Percentiles rank a stretch among this genome's conserved stretches.
These are phyloP conservation scores for Quercus suber DNA, from an alignment of 306 rosid species.

Conservation along the genomic window DNA sequence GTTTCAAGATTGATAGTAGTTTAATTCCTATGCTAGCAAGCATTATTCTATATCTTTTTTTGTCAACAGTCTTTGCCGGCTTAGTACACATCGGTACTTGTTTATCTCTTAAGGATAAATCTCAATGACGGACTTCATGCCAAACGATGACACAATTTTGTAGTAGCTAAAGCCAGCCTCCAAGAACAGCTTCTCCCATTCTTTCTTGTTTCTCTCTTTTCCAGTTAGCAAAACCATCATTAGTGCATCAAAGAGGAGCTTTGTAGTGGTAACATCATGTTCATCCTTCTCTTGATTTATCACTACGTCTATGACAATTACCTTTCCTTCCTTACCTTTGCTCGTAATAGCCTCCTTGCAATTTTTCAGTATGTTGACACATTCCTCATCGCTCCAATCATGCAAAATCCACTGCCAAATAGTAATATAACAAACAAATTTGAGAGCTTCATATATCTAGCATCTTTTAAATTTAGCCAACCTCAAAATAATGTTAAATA, in stretches of 20 bases:
- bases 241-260: conserved; percentile 38
- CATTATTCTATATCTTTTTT: too few species aligned
- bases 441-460: too few species aligned
- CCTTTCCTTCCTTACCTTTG: conserved; percentile 39
- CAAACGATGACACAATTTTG: conserved; percentile 32
- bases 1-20: too few species aligned
- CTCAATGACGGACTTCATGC: conserved; percentile 52
- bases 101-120: conserved; percentile 34
- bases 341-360: conserved; percentile 46
- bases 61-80: too few species aligned
- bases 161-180: conserved; percentile 52
- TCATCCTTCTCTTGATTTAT: conserved; percentile 34
- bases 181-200: conserved; percentile 49
- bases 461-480: too few species aligned
- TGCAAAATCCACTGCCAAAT: conserved; percentile 40
- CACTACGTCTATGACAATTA: conserved; percentile 48
- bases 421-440: not conserved
- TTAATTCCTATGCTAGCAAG: too few species aligned
- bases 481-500: too few species aligned
- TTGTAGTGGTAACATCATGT: conserved; percentile 23
- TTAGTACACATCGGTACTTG: too few species aligned
- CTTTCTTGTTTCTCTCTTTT: conserved; percentile 41
- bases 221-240: conserved; percentile 40
- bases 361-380: conserved; percentile 43
- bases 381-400: conserved; percentile 39